These are phyloP conservation scores for Gracilaria domingensis DNA, from an alignment of 23 red algal species.

Conservation along the genomic window DNA sequence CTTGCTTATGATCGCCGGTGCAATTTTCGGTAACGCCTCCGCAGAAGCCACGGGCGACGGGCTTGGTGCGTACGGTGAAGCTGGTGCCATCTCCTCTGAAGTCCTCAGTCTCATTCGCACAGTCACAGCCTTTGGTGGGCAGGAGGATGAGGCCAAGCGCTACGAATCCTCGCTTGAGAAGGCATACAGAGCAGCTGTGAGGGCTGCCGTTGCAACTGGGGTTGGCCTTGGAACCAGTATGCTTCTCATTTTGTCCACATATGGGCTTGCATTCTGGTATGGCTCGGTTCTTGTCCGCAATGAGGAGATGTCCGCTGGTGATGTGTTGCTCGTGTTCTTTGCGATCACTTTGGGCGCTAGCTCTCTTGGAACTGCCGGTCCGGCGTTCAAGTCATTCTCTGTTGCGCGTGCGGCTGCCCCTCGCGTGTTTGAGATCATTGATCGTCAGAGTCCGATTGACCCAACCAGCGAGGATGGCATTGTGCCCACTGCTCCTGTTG, in stretches of 20 bases:
- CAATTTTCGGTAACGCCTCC: slow-evolving; percentile 76
- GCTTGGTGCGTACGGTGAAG: slow-evolving; percentile 82
- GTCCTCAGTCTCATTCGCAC: slow-evolving; percentile 88
- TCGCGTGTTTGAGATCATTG: slow-evolving; percentile 85
- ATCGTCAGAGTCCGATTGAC: slow-evolving; percentile 64
- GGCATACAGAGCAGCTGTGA: slow-evolving; percentile 56
- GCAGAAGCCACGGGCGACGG: slow-evolving; percentile 76
- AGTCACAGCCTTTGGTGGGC: slow-evolving; percentile 74
- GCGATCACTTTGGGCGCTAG: slow-evolving; percentile 80
- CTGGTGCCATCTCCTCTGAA: slow-evolving; percentile 84
- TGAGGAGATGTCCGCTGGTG: slow-evolving; percentile 69
- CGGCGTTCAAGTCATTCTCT: slow-evolving; percentile 56
- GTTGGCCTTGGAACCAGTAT: slow-evolving; percentile 82
- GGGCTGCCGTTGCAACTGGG: slow-evolving; percentile 59
- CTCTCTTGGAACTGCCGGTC: slow-evolving; percentile 83
- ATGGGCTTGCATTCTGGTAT: slow-evolving; percentile 90
- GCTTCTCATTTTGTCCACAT: slow-evolving; percentile 82
- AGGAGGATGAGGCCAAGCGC: slow-evolving; percentile 65
- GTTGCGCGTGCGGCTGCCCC: slow-evolving; percentile 81
- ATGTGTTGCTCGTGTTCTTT: slow-evolving; percentile 93
- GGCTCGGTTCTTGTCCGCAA: slow-evolving; percentile 72
- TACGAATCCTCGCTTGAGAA: slow-evolving; percentile 70
- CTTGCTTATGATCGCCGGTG: slow-evolving; percentile 63
- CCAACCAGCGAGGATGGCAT: slow-evolving; percentile 50
- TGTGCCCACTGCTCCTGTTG: slow-evolving; percentile 31